A percentile compares a stretch with the other conserved stretches of the same genome.
These are phyloP conservation scores for Bromus sterilis DNA, from an alignment of 176 grass and related monocot genomes.

Conservation along the genomic window DNA sequence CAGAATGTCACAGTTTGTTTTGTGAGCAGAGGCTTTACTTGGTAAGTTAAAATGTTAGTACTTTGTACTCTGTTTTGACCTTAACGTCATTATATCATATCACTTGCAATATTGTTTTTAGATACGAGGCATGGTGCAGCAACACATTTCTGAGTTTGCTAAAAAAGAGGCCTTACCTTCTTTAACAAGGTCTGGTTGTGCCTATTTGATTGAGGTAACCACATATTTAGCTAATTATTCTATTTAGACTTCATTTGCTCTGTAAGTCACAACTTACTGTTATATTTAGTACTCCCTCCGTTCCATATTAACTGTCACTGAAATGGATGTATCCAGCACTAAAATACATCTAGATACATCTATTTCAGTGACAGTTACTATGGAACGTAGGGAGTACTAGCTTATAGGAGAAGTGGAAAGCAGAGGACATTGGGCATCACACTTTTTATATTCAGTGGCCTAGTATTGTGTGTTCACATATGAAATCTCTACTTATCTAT, in stretches of 20 bases:
- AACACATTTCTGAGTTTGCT: conserved; percentile 77
- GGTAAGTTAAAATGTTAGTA: conserved; percentile 40
- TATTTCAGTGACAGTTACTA: too few relatives aligned
- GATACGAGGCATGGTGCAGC: conserved; percentile 93
- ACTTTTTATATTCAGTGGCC: background rate
- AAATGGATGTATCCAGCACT: too few relatives aligned
- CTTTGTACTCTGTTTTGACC: conserved; percentile 20
- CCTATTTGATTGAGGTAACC: conserved; percentile 91
- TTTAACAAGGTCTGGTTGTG: conserved; percentile 94
- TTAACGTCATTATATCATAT: background rate
- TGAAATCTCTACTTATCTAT: background rate
- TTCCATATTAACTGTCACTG: too few relatives aligned
- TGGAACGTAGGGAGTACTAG: too few relatives aligned
- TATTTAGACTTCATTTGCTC: conserved; percentile 16
- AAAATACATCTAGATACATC: too few relatives aligned
- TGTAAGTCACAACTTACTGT: background rate
- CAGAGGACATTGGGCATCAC: background rate
- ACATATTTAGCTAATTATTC: conserved; percentile 1
- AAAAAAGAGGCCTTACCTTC: conserved; percentile 87
- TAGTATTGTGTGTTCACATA: background rate
- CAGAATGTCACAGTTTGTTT: conserved; percentile 90
- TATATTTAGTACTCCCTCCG: background rate
- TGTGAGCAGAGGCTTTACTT: conserved; percentile 93
- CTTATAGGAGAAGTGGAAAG: background rate
- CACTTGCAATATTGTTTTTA: conserved; percentile 16